phyloP scores from a whole-genome alignment of 805 yeast genomes.

The Maudiozyma saulgeensis region DNA sequence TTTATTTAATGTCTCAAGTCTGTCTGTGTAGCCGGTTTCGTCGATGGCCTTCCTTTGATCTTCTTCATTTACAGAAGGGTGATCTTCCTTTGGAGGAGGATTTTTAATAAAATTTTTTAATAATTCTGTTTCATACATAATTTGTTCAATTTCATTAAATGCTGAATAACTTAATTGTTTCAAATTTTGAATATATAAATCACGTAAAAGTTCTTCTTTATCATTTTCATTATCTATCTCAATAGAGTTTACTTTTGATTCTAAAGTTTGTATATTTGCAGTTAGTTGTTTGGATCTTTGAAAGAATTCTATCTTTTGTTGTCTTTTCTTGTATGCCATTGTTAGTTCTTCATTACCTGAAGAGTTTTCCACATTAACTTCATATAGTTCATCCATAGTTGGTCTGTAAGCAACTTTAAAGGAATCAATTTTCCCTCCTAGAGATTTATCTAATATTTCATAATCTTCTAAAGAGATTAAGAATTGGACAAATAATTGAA shows the following conservation, averaged over 20 bases:
- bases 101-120: slow-evolving; percentile 35
- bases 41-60: slow-evolving; percentile 11
- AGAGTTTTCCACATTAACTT: not conserved
- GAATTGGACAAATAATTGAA: slow-evolving; percentile 37
- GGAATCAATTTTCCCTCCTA: slow-evolving; percentile 32
- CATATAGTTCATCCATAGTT: slow-evolving; percentile 24
- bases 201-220: slow-evolving; percentile 60
- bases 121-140: slow-evolving; percentile 58
- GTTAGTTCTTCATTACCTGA: not conserved
- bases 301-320: slow-evolving; percentile 62
- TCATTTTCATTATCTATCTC: slow-evolving; percentile 37
- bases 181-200: slow-evolving; percentile 47
- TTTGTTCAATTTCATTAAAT: slow-evolving; percentile 46
- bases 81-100: slow-evolving; percentile 9
- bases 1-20: slow-evolving; percentile 41
- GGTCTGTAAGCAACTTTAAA: slow-evolving; percentile 37
- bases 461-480: slow-evolving; percentile 38
- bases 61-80: not conserved
- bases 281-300: slow-evolving; percentile 49
- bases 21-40: slow-evolving; percentile 51
- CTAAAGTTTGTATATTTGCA: slow-evolving; percentile 35
- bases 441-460: slow-evolving; percentile 33
- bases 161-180: slow-evolving; percentile 43
- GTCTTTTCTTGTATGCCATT: slow-evolving; percentile 39
- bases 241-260: slow-evolving; percentile 21